Evolutionary conservation across 1,139 yeast species (phyloP).

Genomic region (Kazachstania sp.): DNA sequence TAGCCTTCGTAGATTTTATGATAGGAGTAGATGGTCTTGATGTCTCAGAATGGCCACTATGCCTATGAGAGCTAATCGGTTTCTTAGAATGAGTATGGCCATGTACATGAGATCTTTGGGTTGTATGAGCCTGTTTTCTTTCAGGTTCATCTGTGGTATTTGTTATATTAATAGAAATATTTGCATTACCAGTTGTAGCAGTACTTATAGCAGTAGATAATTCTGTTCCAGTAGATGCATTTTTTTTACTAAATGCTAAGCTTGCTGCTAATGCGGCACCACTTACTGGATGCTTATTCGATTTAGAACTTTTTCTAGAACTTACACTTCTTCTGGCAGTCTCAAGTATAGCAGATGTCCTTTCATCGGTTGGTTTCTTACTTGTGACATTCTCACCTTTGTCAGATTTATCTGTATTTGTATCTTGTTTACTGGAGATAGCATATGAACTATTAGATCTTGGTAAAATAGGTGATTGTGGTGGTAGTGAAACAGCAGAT

Average conservation of each 20-base stretch:
- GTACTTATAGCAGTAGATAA: background rate
- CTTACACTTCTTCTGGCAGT: constrained; percentile 22
- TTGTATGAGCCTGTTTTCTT: background rate
- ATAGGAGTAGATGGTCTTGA: background rate
- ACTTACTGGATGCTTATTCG: constrained; percentile 15
- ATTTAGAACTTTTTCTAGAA: constrained; percentile 16
- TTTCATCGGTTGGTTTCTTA: constrained; percentile 20
- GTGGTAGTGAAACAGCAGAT: background rate
- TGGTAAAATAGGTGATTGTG: constrained; percentile 12
- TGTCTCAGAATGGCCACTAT: background rate
- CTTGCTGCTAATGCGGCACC: constrained; percentile 34
- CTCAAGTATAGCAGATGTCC: constrained; percentile 27
- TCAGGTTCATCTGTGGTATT: background rate
- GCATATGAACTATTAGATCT: constrained; percentile 16
- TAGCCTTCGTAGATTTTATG: background rate
- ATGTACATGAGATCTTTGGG: background rate
- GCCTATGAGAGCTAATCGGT: too few relatives aligned
- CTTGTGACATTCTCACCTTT: constrained; percentile 1
- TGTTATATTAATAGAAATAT: background rate
- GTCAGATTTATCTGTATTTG: constrained; percentile 16
- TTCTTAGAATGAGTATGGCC: background rate
- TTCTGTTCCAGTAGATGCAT: background rate
- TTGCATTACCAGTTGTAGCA: background rate
- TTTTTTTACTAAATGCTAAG: constrained; percentile 6
- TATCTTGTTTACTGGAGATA: constrained; percentile 7